A percentile compares a stretch with the other conserved stretches of the same genome.
phyloP scores from a whole-genome alignment of 1,284 basidiomycete genomes.

The Cutaneotrichosporon daszewskae region DNA sequence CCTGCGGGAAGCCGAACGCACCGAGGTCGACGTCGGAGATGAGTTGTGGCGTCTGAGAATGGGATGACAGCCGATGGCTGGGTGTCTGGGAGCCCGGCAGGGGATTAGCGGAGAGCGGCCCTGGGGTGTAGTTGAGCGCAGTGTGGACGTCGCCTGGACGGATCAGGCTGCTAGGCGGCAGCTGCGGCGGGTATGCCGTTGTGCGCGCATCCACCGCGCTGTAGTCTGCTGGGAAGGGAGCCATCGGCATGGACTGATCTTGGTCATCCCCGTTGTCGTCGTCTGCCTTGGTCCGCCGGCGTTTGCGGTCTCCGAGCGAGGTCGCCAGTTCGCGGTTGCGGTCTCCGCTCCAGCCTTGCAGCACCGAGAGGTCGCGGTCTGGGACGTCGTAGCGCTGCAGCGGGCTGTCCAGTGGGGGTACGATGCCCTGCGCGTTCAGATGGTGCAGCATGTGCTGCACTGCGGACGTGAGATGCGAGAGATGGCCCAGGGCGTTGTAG shows the following conservation, averaged over 20 bases:
- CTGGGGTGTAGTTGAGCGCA: no score
- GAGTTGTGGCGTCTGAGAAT: no score
- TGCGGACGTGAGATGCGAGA: slow-evolving; percentile 27
- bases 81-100: no score
- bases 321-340: slow-evolving; percentile 17
- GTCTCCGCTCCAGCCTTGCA: slow-evolving; percentile 28
- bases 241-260: not conserved
- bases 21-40: no score
- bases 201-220: no score
- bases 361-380: slow-evolving; percentile 25
- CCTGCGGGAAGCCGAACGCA: no score
- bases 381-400: slow-evolving; percentile 27
- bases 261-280: slow-evolving; percentile 12
- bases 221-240: slow-evolving; percentile 6
- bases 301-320: slow-evolving; percentile 7
- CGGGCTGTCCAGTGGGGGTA: slow-evolving; percentile 23
- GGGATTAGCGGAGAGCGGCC: no score
- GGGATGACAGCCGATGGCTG: no score
- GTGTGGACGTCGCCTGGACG: slow-evolving; percentile 15
- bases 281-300: slow-evolving; percentile 8
- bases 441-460: slow-evolving; percentile 37
- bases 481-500: slow-evolving; percentile 27
- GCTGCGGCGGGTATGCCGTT: not conserved
- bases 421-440: slow-evolving; percentile 20
- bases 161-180: slow-evolving; percentile 6